phyloP scores from a whole-genome alignment of 768 basidiomycete species.

The Rhizopogon vinicolor region DNA sequence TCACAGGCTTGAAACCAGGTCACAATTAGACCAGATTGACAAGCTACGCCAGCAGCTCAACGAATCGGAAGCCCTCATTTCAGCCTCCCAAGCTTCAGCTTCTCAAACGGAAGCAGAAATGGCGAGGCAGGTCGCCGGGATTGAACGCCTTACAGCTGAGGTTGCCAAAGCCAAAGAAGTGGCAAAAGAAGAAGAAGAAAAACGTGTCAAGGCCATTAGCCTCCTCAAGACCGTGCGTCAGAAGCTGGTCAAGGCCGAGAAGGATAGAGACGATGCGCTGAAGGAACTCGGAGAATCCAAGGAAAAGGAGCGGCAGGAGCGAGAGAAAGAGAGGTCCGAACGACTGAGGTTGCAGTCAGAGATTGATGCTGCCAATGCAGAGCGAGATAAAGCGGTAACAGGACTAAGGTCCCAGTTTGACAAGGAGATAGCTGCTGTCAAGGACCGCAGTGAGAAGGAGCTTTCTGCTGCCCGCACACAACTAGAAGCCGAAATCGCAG shows the following conservation, averaged over 20 bases:
- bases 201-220: conserved; percentile 89
- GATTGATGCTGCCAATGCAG: conserved; percentile 52
- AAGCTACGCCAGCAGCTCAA: conserved; percentile 61
- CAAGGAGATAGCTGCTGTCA: conserved; percentile 55
- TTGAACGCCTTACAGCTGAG: conserved; percentile 59
- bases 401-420: conserved; percentile 66
- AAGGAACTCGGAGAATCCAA: conserved; percentile 50
- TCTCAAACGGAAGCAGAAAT: conserved; percentile 45
- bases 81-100: conserved; percentile 47
- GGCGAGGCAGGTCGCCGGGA: conserved; percentile 47
- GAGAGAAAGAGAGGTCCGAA: conserved; percentile 40
- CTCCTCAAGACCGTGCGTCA: conserved; percentile 93
- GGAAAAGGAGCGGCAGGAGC: conserved; percentile 51
- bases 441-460: conserved; percentile 76
- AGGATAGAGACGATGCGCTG: conserved; percentile 78
- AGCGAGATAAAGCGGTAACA: conserved; percentile 59
- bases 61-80: conserved; percentile 67
- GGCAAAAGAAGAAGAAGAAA: conserved; percentile 96
- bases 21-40: conserved; percentile 72
- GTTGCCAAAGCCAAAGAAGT: conserved; percentile 51
- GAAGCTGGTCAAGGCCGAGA: conserved; percentile 95
- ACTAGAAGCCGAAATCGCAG: conserved; percentile 71
- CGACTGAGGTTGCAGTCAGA: conserved; percentile 56
- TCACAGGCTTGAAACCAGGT: conserved; percentile 75
- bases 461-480: conserved; percentile 57